A percentile compares a stretch with the other conserved stretches of the same genome.
Evolutionary conservation across 371 early-diverging fungal genomes (phyloP).

Genomic region (Funneliformis caledonium): DNA sequence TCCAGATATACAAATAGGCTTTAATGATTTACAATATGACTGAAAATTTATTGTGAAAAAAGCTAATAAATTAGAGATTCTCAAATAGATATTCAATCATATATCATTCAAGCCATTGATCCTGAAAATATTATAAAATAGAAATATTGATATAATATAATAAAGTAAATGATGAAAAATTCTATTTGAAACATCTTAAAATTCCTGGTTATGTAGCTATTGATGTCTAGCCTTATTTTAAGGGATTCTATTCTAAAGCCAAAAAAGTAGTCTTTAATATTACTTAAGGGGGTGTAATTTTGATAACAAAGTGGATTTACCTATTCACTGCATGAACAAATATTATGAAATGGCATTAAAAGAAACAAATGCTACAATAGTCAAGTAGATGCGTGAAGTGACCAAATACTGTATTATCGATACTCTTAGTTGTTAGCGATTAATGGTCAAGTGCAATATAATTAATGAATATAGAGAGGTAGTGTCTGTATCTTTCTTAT

Average conservation of each 20-base stretch:
- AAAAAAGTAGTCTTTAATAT: slow-evolving; percentile 6
- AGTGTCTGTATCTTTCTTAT: no score
- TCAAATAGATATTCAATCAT: slow-evolving; percentile 37
- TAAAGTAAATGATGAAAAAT: slow-evolving; percentile 3
- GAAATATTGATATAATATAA: neutral
- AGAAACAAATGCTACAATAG: no score
- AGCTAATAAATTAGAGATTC: slow-evolving; percentile 5
- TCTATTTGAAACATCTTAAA: slow-evolving; percentile 18
- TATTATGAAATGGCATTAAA: no score
- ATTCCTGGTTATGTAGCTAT: slow-evolving; percentile 11
- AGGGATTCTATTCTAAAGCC: neutral
- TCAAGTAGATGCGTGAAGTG: no score
- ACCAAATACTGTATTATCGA: no score
- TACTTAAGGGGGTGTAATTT: no score
- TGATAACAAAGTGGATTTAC: no score
- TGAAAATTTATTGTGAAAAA: slow-evolving; percentile 26
- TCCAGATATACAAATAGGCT: slow-evolving; percentile 28
- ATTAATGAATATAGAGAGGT: no score
- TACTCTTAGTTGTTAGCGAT: no score
- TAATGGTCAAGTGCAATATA: no score
- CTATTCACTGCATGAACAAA: no score
- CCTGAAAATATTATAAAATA: neutral
- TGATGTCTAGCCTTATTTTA: neutral
- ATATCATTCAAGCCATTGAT: neutral
- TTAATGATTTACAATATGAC: slow-evolving; percentile 32